Evolutionary conservation across 352 stramenopile genomes (phyloP), one percentile per base, ranked within the genome.

Genomic region (Pythium myriotylum): DNA sequence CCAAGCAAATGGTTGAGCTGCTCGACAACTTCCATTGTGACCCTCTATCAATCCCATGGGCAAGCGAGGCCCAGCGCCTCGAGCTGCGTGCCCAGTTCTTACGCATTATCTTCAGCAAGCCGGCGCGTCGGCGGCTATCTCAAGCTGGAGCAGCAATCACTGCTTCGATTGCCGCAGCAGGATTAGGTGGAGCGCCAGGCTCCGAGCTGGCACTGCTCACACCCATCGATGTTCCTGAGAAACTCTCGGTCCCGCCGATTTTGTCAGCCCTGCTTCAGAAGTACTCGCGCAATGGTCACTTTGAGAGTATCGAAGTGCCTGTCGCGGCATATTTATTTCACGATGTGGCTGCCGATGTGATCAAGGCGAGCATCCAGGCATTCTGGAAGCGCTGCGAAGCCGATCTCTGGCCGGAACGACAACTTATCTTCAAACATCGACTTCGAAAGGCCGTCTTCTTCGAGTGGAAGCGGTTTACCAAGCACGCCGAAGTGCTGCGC

Each of bases 251-350:
- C 2, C 79, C 76, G 19, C 43, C 79, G 6, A 59, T 92, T 6
- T 70, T 79, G 10, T 84, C 83, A 0, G 76, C 75, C 22, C 58
- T 94, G 56, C 68, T 94, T 10, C 83, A 91, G 45, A 91, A 89
- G 46, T 94, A 88, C 48, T 89, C 83, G 0, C 78, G 85, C 39
- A 92, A 94, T 54, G 79, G 83, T 3, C 81, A 91, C 62, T 89
- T 94, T 47, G 85, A 91, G 32, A 50, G 32, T 37, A 48, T 64
- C 29, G 47, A 62, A 12, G 48, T 73, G 19, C 45, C 63, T 14
- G 50, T 41, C 19, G 70, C 67, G 4, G 68, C 68, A 26, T 74
- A 74, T 54, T 16, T 79, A 16, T 79, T 79, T 40, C 71, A 79
- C 43, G 67, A 79, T 37, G 13, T 79, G 0, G 71, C 71, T 4